Conservation (phyloP, 805 yeast species). For the Saccharomycopsis fermentans region DNA sequence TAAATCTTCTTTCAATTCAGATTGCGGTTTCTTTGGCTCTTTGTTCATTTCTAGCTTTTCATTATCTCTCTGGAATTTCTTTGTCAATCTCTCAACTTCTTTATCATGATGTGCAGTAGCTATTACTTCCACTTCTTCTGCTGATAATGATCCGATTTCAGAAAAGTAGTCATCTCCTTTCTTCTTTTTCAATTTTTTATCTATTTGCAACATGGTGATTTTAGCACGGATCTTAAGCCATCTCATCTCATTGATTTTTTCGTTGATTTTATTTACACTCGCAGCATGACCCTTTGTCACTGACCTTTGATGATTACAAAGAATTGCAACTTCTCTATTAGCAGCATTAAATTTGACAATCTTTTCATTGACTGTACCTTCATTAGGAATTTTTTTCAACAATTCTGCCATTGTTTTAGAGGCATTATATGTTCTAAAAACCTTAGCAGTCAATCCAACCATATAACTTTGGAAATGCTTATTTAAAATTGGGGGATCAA, state of each 20-base stretch:
- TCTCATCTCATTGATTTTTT: slow-evolving; percentile 63
- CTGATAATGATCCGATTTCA: slow-evolving; percentile 56
- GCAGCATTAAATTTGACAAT: slow-evolving; percentile 88
- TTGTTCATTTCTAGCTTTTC: slow-evolving; percentile 57
- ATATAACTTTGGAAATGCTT: slow-evolving; percentile 81
- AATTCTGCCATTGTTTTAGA: slow-evolving; percentile 96
- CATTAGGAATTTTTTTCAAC: slow-evolving; percentile 71
- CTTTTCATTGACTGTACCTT: slow-evolving; percentile 81
- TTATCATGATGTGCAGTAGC: slow-evolving; percentile 51
- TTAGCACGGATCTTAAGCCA: slow-evolving; percentile 78
- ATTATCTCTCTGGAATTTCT: slow-evolving; percentile 65
- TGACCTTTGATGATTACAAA: slow-evolving; percentile 95
- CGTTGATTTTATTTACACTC: slow-evolving; percentile 69
- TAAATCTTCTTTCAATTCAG: slow-evolving; percentile 49
- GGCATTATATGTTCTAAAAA: slow-evolving; percentile 95
- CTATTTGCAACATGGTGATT: slow-evolving; percentile 58
- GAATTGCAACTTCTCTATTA: slow-evolving; percentile 85
- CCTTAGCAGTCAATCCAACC: slow-evolving; percentile 93
- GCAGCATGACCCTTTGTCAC: slow-evolving; percentile 78
- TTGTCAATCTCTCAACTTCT: slow-evolving; percentile 52
- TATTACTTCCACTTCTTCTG: slow-evolving; percentile 52
- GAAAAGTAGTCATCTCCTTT: slow-evolving; percentile 45
- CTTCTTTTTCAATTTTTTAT: slow-evolving; percentile 40
- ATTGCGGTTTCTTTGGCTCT: slow-evolving; percentile 41
- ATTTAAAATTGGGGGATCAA: slow-evolving; percentile 75